Conservation (phyloP, 2,329 filamentous ascomycete genomes). For the Aureobasidium sp. region DNA sequence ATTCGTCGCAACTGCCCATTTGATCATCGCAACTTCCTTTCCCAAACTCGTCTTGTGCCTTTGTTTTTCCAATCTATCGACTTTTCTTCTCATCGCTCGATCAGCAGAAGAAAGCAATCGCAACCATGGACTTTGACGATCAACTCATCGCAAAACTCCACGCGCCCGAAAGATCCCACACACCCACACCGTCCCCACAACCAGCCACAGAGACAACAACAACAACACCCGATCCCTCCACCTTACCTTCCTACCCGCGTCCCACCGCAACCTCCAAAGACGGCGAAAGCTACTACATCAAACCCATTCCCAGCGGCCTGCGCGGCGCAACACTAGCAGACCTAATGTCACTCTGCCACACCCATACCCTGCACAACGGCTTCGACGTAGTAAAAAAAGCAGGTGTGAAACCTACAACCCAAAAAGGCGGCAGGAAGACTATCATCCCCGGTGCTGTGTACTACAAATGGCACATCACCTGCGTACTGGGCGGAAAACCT, state of each 20-base stretch:
- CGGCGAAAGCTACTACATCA: conserved; percentile 6
- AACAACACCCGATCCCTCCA: not conserved
- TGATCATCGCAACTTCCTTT: too few species aligned
- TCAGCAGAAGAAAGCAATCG: not conserved
- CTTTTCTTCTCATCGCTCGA: not conserved
- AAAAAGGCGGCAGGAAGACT: not conserved
- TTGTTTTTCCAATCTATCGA: not conserved
- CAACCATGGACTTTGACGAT: conserved; percentile 7
- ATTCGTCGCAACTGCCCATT: not conserved
- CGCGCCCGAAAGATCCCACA: not conserved
- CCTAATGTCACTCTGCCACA: not conserved
- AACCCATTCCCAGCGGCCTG: not conserved
- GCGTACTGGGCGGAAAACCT: not conserved
- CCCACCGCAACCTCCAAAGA: not conserved
- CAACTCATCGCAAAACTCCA: not conserved
- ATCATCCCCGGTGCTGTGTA: not conserved
- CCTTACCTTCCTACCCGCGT: not conserved
- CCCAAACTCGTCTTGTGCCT: not conserved
- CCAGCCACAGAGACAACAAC: not conserved
- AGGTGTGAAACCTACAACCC: not conserved
- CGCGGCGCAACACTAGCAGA: not conserved
- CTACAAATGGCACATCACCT: conserved; percentile 7
- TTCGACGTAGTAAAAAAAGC: conserved; percentile 10
- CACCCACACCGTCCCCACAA: not conserved
- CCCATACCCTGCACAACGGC: not conserved